Conservation (phyloP, 495 filamentous ascomycete genomes). For the Darksidea phi region DNA sequence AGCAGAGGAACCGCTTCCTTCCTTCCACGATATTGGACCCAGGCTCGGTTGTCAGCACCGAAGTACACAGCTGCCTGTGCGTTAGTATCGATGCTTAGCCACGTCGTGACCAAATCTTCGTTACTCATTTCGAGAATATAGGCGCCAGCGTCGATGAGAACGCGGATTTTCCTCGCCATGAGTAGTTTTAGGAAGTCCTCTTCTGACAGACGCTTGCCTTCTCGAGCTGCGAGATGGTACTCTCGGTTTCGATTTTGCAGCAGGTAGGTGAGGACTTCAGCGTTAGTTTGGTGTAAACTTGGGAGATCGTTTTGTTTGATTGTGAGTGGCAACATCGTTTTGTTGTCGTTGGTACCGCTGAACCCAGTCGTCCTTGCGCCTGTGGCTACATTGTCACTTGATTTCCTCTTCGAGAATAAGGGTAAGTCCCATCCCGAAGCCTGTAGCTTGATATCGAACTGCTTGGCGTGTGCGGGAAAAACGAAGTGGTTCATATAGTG, state of each 20-base stretch:
- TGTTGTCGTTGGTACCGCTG: conserved; percentile 56
- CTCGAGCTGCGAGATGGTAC: conserved; percentile 43
- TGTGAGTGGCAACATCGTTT: conserved; percentile 50
- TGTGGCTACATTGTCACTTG: too few species aligned
- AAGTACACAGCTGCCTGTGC: conserved; percentile 50
- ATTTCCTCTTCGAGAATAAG: neutral
- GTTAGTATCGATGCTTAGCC: conserved; percentile 45
- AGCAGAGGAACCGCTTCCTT: conserved; percentile 47
- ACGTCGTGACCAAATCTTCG: conserved; percentile 44
- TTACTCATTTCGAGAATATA: conserved; percentile 52
- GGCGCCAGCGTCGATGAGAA: conserved; percentile 56
- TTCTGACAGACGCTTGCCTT: conserved; percentile 43
- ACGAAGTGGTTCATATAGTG: conserved; percentile 57
- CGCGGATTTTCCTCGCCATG: conserved; percentile 37
- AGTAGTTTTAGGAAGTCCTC: conserved; percentile 43
- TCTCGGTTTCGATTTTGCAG: conserved; percentile 48
- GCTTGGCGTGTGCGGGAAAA: conserved; percentile 53
- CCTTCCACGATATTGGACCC: conserved; percentile 49
- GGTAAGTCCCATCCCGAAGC: conserved; percentile 57
- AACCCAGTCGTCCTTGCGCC: conserved; percentile 58
- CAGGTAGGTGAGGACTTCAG: conserved; percentile 55
- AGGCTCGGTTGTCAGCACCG: conserved; percentile 44
- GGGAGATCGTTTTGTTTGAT: conserved; percentile 55
- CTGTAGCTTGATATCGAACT: conserved; percentile 54
- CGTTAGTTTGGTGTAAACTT: conserved; percentile 50